A percentile compares a stretch with the other conserved stretches of the same genome.
Conservation (phyloP, 371 early-diverging fungal species). For the Mucor mucedo region DNA sequence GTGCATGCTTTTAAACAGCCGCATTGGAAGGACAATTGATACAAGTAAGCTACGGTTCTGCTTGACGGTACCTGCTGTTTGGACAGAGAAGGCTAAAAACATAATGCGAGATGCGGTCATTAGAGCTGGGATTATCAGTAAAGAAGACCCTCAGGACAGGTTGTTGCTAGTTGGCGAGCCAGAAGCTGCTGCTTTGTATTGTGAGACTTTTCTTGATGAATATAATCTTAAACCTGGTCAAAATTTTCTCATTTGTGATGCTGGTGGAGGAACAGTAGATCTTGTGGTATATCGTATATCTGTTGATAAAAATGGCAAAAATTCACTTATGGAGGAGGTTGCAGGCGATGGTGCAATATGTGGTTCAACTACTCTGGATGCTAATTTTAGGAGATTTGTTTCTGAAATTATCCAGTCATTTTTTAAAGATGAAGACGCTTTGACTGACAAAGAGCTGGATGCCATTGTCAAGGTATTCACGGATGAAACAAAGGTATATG, state of each 20-base stretch:
- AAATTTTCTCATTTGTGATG: not conserved
- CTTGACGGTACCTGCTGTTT: too few relatives aligned
- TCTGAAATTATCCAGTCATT: slow-evolving; percentile 27
- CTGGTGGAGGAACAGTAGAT: not conserved
- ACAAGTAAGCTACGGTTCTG: too few relatives aligned
- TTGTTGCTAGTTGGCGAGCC: too few relatives aligned
- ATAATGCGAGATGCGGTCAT: too few relatives aligned
- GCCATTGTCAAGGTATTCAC: not conserved
- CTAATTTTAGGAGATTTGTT: not conserved
- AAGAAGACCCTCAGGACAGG: too few relatives aligned
- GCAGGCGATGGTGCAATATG: not conserved
- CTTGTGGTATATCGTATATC: not conserved
- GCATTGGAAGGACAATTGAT: too few relatives aligned
- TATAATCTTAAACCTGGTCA: not conserved
- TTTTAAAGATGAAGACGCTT: not conserved
- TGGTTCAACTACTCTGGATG: not conserved
- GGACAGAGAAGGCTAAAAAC: too few relatives aligned
- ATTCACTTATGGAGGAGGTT: not conserved
- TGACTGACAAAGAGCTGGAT: not conserved
- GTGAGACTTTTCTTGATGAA: not conserved
- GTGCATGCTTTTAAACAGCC: too few relatives aligned
- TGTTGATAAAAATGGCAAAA: not conserved
- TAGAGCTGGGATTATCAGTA: too few relatives aligned
- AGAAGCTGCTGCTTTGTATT: not conserved
- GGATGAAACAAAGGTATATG: not conserved